Evolutionary conservation across 345 rosid species (phyloP).

Genomic region (Eucalyptus lansdowneana): DNA sequence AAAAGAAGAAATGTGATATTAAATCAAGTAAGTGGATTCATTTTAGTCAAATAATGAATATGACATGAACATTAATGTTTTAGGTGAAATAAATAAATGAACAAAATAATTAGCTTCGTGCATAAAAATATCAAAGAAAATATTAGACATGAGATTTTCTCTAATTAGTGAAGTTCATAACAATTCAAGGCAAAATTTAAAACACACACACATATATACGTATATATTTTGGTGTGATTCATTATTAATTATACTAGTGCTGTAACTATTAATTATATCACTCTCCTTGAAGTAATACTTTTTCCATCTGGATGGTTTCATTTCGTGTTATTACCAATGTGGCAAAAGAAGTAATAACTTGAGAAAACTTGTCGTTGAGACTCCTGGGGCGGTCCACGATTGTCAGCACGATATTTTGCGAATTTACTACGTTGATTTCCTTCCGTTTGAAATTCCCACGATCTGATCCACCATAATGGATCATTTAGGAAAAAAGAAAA

Average conservation of each 20-base stretch:
- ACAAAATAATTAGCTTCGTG: not conserved
- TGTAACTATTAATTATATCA: not conserved
- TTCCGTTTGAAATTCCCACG: rapidly evolving
- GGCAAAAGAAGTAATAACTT: not conserved
- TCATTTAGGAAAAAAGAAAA: too few species aligned
- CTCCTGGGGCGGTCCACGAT: not conserved
- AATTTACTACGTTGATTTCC: not conserved
- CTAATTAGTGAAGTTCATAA: not conserved
- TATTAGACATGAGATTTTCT: not conserved
- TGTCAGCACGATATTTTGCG: not conserved
- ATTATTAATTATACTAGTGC: not conserved
- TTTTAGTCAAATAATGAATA: too few species aligned
- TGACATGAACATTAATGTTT: not conserved
- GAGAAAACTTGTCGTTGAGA: not conserved
- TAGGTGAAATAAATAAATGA: not conserved
- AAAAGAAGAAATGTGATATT: not conserved
- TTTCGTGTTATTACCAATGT: not conserved
- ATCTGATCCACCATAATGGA: not conserved
- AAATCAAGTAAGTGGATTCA: not conserved
- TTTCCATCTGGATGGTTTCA: not conserved
- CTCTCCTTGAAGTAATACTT: not conserved
- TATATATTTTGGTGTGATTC: not conserved
- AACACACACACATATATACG: not conserved
- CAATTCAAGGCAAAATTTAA: not conserved
- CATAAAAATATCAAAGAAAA: not conserved